Percentiles rank a stretch among this genome's conserved stretches.
Conservation (phyloP, 768 basidiomycete genomes). For the Asterophora parasitica region DNA sequence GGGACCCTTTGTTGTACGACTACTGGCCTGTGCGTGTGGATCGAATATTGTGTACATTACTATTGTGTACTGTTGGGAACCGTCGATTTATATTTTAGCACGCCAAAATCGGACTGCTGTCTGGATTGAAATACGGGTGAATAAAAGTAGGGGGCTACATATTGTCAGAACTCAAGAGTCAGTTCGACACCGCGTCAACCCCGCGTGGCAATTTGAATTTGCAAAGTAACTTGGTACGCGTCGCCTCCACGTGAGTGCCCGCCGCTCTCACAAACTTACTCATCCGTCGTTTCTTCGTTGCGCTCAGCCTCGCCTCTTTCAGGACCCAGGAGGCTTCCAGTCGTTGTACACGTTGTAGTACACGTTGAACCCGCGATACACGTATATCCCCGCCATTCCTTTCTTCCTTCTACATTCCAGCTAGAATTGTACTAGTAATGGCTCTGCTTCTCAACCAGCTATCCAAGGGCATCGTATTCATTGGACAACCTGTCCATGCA, state of each 20-base stretch:
- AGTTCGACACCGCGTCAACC: too few relatives aligned
- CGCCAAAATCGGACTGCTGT: too few relatives aligned
- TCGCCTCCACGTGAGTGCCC: neutral
- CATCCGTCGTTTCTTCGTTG: too few relatives aligned
- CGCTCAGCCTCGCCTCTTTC: too few relatives aligned
- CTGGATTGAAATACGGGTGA: too few relatives aligned
- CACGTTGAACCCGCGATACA: neutral
- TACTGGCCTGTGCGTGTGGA: neutral
- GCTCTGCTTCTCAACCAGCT: slow-evolving; percentile 2
- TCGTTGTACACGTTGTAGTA: neutral
- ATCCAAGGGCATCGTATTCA: slow-evolving; percentile 6
- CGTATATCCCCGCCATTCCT: too few relatives aligned
- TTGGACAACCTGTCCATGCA: slow-evolving; percentile 30
- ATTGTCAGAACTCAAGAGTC: too few relatives aligned
- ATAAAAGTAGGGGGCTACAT: too few relatives aligned
- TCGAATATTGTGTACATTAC: neutral
- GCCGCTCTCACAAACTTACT: neutral
- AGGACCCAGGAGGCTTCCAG: too few relatives aligned
- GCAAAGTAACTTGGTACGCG: slow-evolving; percentile 6
- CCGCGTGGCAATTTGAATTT: too few relatives aligned
- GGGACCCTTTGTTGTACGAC: neutral
- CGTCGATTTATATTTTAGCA: too few relatives aligned
- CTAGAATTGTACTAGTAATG: neutral
- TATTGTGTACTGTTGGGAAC: too few relatives aligned
- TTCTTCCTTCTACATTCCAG: neutral